Conservation (phyloP, 2,329 filamentous ascomycete genomes). For the Neonectria sp. region DNA sequence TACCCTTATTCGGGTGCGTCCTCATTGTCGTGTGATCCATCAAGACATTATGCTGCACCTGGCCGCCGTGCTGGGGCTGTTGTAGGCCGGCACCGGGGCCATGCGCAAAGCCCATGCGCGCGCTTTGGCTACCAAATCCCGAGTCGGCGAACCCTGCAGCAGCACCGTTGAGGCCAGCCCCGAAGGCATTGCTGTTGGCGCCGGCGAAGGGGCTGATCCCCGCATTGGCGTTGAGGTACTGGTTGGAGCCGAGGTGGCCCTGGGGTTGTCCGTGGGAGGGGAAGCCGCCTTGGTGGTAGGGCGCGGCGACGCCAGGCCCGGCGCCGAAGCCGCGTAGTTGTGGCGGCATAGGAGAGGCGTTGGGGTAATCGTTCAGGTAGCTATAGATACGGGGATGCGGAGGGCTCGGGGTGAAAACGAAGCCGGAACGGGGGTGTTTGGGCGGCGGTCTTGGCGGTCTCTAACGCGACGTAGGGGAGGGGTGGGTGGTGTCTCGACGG, state of each 20-base stretch:
- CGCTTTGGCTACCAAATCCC: constrained; percentile 88
- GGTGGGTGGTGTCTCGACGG: constrained; percentile 38
- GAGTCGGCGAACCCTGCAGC: constrained; percentile 75
- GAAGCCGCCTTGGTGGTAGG: constrained; percentile 65
- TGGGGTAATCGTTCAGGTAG: not conserved
- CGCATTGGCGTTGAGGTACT: constrained; percentile 80
- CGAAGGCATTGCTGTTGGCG: constrained; percentile 70
- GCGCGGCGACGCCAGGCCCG: constrained; percentile 55
- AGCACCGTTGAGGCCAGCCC: constrained; percentile 69
- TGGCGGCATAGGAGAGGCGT: constrained; percentile 52
- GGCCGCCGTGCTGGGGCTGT: constrained; percentile 70
- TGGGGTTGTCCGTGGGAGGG: constrained; percentile 68
- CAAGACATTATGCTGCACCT: constrained; percentile 57
- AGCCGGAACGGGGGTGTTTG: not conserved
- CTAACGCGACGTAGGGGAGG: constrained; percentile 49
- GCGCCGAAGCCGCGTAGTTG: constrained; percentile 57
- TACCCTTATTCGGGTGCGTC: constrained; percentile 76
- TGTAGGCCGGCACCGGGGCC: constrained; percentile 65
- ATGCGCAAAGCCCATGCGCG: constrained; percentile 88
- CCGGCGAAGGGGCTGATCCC: constrained; percentile 76
- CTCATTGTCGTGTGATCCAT: constrained; percentile 60
- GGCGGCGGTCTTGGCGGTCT: constrained; percentile 32
- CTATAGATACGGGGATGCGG: not conserved
- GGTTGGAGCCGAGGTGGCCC: constrained; percentile 73
- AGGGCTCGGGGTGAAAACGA: not conserved